A percentile compares a stretch with the other conserved stretches of the same genome.
phyloP scores from a whole-genome alignment of 495 filamentous ascomycete species.

The Penicillium egyptiacum region DNA sequence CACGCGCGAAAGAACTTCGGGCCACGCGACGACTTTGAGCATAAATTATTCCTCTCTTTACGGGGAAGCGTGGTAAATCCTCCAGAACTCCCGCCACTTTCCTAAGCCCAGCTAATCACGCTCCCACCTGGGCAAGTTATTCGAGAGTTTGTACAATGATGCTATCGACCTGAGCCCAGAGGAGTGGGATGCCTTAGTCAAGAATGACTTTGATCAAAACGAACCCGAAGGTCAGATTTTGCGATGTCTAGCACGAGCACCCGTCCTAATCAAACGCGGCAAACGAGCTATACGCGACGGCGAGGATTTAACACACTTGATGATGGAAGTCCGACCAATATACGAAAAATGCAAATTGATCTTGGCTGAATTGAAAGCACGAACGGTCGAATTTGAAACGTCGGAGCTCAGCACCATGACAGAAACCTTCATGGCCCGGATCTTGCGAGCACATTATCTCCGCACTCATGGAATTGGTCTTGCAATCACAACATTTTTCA shows the following conservation, averaged over 20 bases:
- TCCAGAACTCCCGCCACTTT: not conserved
- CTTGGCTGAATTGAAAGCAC: constrained; percentile 16
- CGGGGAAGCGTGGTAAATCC: constrained; percentile 41
- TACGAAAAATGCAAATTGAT: constrained; percentile 31
- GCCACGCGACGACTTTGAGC: constrained; percentile 41
- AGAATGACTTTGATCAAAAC: constrained; percentile 26
- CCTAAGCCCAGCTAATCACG: constrained; percentile 9
- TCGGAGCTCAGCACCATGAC: not conserved
- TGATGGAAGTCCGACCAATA: constrained; percentile 25
- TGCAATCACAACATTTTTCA: constrained; percentile 33
- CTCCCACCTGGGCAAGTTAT: constrained; percentile 35
- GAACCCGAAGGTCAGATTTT: constrained; percentile 36
- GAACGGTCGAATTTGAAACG: constrained; percentile 13
- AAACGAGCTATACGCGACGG: constrained; percentile 13
- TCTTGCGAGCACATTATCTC: constrained; percentile 33
- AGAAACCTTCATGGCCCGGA: constrained; percentile 2
- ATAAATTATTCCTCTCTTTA: constrained; percentile 36
- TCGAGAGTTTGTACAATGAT: constrained; percentile 43
- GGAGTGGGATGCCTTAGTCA: constrained; percentile 41
- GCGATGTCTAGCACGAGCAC: constrained; percentile 28
- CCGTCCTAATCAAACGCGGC: constrained; percentile 29
- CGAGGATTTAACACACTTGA: constrained; percentile 14
- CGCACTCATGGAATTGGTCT: constrained; percentile 39
- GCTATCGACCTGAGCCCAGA: constrained; percentile 34
- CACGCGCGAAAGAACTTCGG: constrained; percentile 34